Percentiles rank a stretch among this genome's conserved stretches.
Evolutionary conservation across 2,329 filamentous ascomycete genomes (phyloP).

Genomic region (Arthrobotrys musiformis): DNA sequence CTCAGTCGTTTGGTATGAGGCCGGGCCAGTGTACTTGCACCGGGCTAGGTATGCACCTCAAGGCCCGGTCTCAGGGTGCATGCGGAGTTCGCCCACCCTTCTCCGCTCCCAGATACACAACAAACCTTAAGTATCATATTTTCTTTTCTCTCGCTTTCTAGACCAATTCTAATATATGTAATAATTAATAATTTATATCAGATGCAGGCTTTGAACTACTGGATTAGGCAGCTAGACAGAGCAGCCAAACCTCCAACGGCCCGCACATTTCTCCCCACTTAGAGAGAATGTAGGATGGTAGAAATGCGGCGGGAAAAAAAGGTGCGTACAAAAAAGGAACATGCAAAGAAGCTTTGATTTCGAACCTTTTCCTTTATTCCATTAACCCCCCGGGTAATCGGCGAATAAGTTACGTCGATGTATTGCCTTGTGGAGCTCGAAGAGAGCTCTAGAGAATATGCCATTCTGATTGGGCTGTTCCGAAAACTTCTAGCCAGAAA

Average conservation of each 20-base stretch:
- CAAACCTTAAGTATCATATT: not conserved
- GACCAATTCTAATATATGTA: conserved; percentile 16
- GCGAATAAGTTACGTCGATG: conserved; percentile 21
- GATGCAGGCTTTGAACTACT: conserved; percentile 17
- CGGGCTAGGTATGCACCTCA: no score
- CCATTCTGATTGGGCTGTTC: conserved; percentile 16
- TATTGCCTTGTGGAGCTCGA: conserved; percentile 25
- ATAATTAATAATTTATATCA: conserved; percentile 33
- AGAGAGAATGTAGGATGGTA: not conserved
- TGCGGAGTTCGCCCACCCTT: not conserved
- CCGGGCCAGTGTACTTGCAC: no score
- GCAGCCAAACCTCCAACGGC: conserved; percentile 13
- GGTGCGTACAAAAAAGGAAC: conserved; percentile 13
- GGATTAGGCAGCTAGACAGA: conserved; percentile 47
- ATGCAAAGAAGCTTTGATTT: conserved; percentile 39
- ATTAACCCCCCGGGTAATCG: conserved; percentile 27
- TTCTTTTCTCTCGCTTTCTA: conserved; percentile 10
- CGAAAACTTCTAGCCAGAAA: not conserved
- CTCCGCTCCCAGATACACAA: not conserved
- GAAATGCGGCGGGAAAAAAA: conserved; percentile 25
- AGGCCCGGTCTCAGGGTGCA: no score
- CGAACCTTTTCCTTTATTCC: not conserved
- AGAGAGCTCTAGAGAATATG: conserved; percentile 16
- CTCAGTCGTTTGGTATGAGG: not conserved
- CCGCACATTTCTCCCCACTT: not conserved